These are phyloP conservation scores for Vigna trinervia DNA, from an alignment of 306 rosid genomes.

Conservation along the genomic window DNA sequence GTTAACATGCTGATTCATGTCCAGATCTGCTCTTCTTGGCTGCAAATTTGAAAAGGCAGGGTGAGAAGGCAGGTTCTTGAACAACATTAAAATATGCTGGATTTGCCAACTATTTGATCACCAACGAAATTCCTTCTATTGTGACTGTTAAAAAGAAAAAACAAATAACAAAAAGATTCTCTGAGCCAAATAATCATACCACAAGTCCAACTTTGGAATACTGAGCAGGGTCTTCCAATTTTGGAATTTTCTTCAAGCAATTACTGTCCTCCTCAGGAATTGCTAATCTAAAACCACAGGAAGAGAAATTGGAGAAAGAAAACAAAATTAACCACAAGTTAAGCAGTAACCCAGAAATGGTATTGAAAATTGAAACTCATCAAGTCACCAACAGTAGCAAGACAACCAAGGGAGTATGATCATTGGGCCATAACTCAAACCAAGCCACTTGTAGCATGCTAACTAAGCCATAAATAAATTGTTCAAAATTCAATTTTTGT, in stretches of 20 bases:
- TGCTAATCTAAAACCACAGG: conserved; percentile 63
- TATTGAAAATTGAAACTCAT: conserved; percentile 25
- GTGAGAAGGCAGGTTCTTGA: conserved; percentile 47
- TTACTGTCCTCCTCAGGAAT: conserved; percentile 77
- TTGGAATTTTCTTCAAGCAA: conserved; percentile 77
- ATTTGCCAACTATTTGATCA: conserved; percentile 10
- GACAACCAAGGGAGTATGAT: conserved; percentile 7
- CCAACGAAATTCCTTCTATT: conserved; percentile 5
- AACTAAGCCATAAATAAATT: background rate
- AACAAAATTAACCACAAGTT: conserved; percentile 15
- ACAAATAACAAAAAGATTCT: conserved; percentile 10
- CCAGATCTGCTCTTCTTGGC: conserved; percentile 96
- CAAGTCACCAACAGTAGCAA: conserved; percentile 12
- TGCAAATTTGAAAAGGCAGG: conserved; percentile 50
- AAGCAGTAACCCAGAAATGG: conserved; percentile 5
- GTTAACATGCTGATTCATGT: conserved; percentile 97
- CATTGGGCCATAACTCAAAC: background rate
- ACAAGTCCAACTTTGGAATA: conserved; percentile 69
- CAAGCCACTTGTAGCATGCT: conserved; percentile 25
- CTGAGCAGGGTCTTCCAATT: conserved; percentile 79
- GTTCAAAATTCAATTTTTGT: background rate
- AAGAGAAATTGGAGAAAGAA: conserved; percentile 19
- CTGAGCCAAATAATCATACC: conserved; percentile 60
- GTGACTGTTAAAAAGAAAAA: conserved; percentile 15
- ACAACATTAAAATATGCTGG: conserved; percentile 17